Evolutionary conservation across 2,329 filamentous ascomycete species (phyloP).

Genomic region (Sporothrix pseudoabietina): DNA sequence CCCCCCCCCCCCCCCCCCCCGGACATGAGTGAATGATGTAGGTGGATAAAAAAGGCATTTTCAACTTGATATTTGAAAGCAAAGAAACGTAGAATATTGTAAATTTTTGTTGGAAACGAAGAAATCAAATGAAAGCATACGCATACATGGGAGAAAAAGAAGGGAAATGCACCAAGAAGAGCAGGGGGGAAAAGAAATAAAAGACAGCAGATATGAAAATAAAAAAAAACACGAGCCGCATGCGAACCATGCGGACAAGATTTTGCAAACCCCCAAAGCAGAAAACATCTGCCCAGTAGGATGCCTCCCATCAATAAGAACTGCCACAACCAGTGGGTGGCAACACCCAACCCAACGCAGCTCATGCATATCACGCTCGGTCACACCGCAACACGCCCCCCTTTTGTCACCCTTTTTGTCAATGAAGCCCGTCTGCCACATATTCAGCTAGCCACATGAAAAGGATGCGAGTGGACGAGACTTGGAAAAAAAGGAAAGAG

Average conservation of each 20-base stretch:
- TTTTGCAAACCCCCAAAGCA: neutral
- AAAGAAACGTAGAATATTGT: too few species aligned
- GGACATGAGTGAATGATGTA: too few species aligned
- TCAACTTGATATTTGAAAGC: too few species aligned
- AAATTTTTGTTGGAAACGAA: too few species aligned
- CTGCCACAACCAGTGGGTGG: neutral
- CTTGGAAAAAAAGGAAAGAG: neutral
- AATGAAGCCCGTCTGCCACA: neutral
- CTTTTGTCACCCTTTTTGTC: neutral
- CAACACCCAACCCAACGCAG: neutral
- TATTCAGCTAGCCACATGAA: neutral
- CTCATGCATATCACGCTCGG: neutral
- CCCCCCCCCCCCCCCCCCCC: too few species aligned
- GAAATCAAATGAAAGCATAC: too few species aligned
- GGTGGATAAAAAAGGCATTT: too few species aligned
- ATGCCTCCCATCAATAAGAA: neutral
- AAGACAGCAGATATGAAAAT: neutral
- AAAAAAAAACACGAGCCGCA: neutral
- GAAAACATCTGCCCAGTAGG: neutral
- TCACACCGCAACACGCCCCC: conserved; percentile 14
- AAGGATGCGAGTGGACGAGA: neutral
- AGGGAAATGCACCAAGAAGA: neutral
- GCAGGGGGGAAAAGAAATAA: neutral
- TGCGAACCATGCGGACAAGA: neutral
- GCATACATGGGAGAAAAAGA: too few species aligned